phyloP scores from a whole-genome alignment of 2,329 filamentous ascomycete genomes.

The Arachnomyces sp. region DNA sequence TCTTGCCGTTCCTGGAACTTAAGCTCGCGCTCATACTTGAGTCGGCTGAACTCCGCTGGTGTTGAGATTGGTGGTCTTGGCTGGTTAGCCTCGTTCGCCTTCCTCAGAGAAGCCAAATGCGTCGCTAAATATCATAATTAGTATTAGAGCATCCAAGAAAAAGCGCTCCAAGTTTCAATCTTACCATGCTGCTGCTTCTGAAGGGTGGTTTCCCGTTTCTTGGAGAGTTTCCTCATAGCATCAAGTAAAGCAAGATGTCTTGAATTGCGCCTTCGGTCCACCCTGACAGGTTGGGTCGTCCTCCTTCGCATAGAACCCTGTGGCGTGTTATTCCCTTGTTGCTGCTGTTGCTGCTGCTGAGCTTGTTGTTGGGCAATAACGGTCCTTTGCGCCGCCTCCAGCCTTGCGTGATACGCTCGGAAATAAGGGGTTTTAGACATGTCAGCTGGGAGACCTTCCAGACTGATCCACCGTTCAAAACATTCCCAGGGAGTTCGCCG shows the following conservation, averaged over 20 bases:
- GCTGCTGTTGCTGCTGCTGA: conserved; percentile 45
- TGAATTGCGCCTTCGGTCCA: conserved; percentile 78
- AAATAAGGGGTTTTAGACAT: conserved; percentile 97
- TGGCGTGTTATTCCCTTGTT: conserved; percentile 44
- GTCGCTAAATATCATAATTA: conserved; percentile 40
- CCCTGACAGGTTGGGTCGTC: conserved; percentile 68
- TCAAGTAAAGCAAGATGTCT: conserved; percentile 85
- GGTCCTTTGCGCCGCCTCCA: conserved; percentile 56
- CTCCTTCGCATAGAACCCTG: conserved; percentile 56
- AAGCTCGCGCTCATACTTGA: conserved; percentile 82
- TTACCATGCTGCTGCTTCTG: conserved; percentile 80
- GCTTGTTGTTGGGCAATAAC: conserved; percentile 49
- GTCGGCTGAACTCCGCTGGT: conserved; percentile 80
- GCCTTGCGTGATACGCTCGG: conserved; percentile 59
- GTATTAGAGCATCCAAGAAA: background rate
- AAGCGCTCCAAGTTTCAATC: conserved; percentile 10
- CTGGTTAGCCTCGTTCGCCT: conserved; percentile 63
- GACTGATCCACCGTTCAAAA: conserved; percentile 89
- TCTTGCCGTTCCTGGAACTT: conserved; percentile 51
- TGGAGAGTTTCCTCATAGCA: conserved; percentile 88
- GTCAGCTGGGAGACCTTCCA: conserved; percentile 84
- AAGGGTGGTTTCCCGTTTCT: conserved; percentile 77
- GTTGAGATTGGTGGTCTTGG: conserved; percentile 59
- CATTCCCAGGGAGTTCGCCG: conserved; percentile 96
- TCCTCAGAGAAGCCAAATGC: conserved; percentile 70